phyloP scores from a whole-genome alignment of 2,329 filamentous ascomycete species.

The Periglandula ipomoeae region DNA sequence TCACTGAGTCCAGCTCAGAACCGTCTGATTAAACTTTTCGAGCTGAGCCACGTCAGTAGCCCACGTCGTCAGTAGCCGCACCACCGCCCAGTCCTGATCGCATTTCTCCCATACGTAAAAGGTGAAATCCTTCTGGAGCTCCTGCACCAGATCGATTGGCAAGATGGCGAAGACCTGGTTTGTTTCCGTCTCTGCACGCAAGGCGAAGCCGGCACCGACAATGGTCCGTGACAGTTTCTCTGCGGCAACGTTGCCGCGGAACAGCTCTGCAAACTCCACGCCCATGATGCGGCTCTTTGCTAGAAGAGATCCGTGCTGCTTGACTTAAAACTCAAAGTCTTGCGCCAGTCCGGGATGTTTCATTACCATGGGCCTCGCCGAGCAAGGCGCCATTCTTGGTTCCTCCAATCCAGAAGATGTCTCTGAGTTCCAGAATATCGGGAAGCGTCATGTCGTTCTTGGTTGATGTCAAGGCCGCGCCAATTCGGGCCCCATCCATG shows the following conservation, averaged over 20 bases:
- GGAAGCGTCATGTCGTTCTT: slow-evolving; percentile 32
- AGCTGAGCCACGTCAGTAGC: slow-evolving; percentile 35
- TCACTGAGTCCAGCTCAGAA: slow-evolving; percentile 15
- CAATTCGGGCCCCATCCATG: slow-evolving; percentile 39
- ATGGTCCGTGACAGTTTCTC: slow-evolving; percentile 34
- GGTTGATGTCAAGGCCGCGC: slow-evolving; percentile 31
- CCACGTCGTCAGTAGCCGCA: slow-evolving; percentile 41
- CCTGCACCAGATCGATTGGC: slow-evolving; percentile 26
- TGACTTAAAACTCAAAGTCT: slow-evolving; percentile 41
- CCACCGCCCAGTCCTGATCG: slow-evolving; percentile 27
- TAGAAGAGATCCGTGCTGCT: slow-evolving; percentile 40
- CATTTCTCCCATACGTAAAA: slow-evolving; percentile 41
- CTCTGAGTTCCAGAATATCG: slow-evolving; percentile 37
- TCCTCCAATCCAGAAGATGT: slow-evolving; percentile 46
- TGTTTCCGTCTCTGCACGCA: slow-evolving; percentile 37
- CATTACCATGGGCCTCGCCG: slow-evolving; percentile 41
- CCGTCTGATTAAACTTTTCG: slow-evolving; percentile 24
- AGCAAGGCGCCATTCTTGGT: slow-evolving; percentile 42
- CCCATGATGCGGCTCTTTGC: slow-evolving; percentile 41
- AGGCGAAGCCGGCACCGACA: slow-evolving; percentile 28
- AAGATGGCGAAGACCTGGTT: slow-evolving; percentile 42
- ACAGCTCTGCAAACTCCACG: slow-evolving; percentile 39
- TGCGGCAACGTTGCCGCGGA: slow-evolving; percentile 34
- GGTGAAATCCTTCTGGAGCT: slow-evolving; percentile 31
- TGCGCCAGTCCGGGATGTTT: slow-evolving; percentile 30